phyloP scores from a whole-genome alignment of 371 early-diverging fungal genomes.

The Gilbertella persicaria region DNA sequence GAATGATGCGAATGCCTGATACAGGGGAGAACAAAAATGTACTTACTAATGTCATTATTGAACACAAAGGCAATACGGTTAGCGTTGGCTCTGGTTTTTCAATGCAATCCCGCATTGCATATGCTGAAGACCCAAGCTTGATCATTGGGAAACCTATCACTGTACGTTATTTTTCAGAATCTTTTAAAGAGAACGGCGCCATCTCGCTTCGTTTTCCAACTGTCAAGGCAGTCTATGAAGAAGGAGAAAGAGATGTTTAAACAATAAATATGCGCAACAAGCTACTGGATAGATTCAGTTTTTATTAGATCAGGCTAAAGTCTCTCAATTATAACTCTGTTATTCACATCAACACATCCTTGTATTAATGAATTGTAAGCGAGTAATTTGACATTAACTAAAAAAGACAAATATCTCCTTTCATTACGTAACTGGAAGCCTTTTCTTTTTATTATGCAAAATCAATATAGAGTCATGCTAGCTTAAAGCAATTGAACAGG shows the following conservation, averaged over 20 bases:
- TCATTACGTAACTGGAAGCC: no score
- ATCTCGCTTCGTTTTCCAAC: slow-evolving; percentile 59
- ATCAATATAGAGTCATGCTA: no score
- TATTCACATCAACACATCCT: no score
- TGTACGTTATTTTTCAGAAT: slow-evolving; percentile 61
- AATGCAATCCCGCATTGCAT: slow-evolving; percentile 41
- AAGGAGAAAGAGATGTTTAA: slow-evolving; percentile 31
- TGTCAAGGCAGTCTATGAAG: slow-evolving; percentile 57
- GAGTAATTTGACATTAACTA: no score
- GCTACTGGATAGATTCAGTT: no score
- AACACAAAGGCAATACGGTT: slow-evolving; percentile 53
- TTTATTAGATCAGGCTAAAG: no score
- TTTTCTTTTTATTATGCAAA: no score
- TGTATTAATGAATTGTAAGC: no score
- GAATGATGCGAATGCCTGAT: slow-evolving; percentile 49
- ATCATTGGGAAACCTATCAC: slow-evolving; percentile 59
- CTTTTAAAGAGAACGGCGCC: slow-evolving; percentile 26
- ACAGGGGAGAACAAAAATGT: slow-evolving; percentile 46
- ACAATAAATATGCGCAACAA: no score
- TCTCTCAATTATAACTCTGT: no score
- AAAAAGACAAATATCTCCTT: no score
- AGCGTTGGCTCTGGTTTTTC: slow-evolving; percentile 64
- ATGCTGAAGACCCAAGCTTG: slow-evolving; percentile 41
- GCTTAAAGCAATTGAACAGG: no score
- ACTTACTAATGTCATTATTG: slow-evolving; percentile 48